Base-by-base conservation (phyloP, 139 green algal genomes). In the Coelastrella sp. region DNA sequence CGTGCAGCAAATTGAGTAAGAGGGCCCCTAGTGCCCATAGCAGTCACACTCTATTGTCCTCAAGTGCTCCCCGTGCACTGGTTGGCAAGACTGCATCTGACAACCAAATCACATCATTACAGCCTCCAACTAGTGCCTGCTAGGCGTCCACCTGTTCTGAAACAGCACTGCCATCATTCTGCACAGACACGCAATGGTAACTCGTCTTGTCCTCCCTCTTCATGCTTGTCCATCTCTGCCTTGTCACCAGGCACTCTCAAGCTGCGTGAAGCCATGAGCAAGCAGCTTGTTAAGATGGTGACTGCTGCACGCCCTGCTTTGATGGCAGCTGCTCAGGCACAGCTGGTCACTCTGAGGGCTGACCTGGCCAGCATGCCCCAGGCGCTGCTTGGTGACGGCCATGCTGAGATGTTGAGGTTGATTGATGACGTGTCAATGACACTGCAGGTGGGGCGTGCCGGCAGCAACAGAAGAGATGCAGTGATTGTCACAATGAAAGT, bases 391-490 rank as follows among this genome's bases (percentile, higher is more conserved):
- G 85, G 84, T 27, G 84, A 88, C 24, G 68, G 84, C 8, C 84
- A 88, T 88, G 84, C 68, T n/a, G 84, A 88, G 84, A 88, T 90
- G 85, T 73, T 90, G 73, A 12, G 85, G 10, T 73, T 90, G 10
- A 90, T 90, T 24, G 85, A 90, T 90, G 85, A 90, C n/a, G 58
- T 90, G 72, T 84, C 57, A 25, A 65, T 61, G n/a, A 83, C n/a
- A 61, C 56, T 90, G 6, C 85, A 90, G 73, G 68, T 76, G 68
- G 15, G 68, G 4, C 8, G 3, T 49, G 35, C 35, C 35, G 1
- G 35, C 35, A 49, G 35, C 35, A 49, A 3, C 3, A 49, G 35
- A 49, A 49, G 35, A 49, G 68, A 20, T n/a, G 68, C 68, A 76
- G 11, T 76, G 10, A 27, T 76, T 22, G 74, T 15, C 56, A 81